Evolutionary conservation across 2,329 filamentous ascomycete species (phyloP).

Genomic region (Cladorrhinum sp.): DNA sequence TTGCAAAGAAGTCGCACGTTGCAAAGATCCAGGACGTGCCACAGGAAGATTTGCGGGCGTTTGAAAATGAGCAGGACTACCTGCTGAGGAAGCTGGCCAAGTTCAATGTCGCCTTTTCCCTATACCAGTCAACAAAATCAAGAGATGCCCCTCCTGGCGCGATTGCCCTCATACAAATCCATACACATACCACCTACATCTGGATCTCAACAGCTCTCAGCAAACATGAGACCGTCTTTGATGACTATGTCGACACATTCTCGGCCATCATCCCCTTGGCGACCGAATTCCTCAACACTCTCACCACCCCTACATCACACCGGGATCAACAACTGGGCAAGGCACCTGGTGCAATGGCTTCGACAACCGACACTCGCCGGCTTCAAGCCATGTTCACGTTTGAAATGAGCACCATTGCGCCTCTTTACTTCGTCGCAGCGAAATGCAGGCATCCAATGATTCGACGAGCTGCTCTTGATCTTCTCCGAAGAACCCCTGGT

Average conservation of each 20-base stretch:
- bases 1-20: conserved; percentile 31
- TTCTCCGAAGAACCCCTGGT: conserved; percentile 32
- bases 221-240: conserved; percentile 35
- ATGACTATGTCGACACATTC: conserved; percentile 36
- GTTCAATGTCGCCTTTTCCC: conserved; percentile 32
- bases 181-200: conserved; percentile 35
- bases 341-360: conserved; percentile 9
- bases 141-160: conserved; percentile 23
- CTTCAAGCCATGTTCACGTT: conserved; percentile 37
- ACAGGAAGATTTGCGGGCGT: conserved; percentile 24
- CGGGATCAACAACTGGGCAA: conserved; percentile 11
- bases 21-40: conserved; percentile 30
- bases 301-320: conserved; percentile 3
- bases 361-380: conserved; percentile 14
- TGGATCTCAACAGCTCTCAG: conserved; percentile 35
- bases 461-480: conserved; percentile 37
- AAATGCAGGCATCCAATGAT: conserved; percentile 43
- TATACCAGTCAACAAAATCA: conserved; percentile 29
- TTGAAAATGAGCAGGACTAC: conserved; percentile 34
- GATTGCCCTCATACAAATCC: conserved; percentile 35
- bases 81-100: conserved; percentile 33
- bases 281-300: conserved; percentile 28
- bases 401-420: conserved; percentile 41
- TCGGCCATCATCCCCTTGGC: conserved; percentile 37
- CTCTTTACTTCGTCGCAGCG: conserved; percentile 40